Percentiles rank a stretch among this genome's conserved stretches.
phyloP scores from a whole-genome alignment of 305 asterid species.

The Ilex paraguariensis region DNA sequence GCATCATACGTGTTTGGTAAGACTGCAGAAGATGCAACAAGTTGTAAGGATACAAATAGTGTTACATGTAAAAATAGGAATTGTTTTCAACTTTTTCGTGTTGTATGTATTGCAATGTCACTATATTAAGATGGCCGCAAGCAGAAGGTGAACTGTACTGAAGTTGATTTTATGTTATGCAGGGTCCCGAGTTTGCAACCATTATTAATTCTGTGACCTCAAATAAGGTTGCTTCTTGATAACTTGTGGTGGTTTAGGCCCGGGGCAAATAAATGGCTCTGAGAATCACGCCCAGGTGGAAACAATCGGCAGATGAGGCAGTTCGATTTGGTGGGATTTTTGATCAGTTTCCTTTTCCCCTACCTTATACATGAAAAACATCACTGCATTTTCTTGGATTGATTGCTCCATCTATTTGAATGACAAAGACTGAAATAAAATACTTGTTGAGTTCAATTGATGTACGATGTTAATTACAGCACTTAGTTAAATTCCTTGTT shows the following conservation, averaged over 20 bases:
- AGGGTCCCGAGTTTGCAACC: constrained; percentile 91
- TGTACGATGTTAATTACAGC: too few species aligned
- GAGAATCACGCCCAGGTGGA: constrained; percentile 16
- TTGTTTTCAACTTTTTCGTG: too few species aligned
- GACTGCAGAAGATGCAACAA: too few species aligned
- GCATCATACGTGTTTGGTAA: too few species aligned
- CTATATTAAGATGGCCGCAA: neutral
- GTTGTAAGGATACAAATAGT: too few species aligned
- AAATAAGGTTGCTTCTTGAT: constrained; percentile 83
- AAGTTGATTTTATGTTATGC: constrained; percentile 16
- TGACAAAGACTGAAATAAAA: neutral
- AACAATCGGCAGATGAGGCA: neutral
- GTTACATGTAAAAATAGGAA: too few species aligned
- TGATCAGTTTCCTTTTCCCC: neutral
- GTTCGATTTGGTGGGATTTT: neutral
- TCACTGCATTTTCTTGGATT: neutral
- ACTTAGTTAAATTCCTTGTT: too few species aligned
- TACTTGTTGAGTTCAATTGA: too few species aligned
- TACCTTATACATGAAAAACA: neutral
- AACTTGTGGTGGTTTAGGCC: constrained; percentile 6
- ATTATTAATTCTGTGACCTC: constrained; percentile 84
- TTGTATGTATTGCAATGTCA: too few species aligned
- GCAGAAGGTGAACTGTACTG: neutral
- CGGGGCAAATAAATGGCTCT: constrained; percentile 17
- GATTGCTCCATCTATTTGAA: neutral